Evolutionary conservation across 1,284 basidiomycete species (phyloP), one percentile per base, ranked within the genome.

Genomic region (Trichosporon sp.): DNA sequence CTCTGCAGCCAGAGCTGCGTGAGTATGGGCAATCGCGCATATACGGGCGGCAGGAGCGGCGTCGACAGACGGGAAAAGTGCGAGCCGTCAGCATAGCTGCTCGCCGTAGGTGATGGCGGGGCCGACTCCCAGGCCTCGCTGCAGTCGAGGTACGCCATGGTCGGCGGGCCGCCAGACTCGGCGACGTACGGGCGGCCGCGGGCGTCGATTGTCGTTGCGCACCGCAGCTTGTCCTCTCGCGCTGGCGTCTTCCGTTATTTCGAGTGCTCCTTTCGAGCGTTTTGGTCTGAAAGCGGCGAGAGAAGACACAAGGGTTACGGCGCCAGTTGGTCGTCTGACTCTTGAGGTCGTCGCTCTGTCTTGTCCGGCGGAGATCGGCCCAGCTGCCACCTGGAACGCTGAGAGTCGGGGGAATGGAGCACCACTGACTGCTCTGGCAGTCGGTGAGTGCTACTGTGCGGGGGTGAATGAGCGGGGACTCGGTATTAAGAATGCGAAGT

Each of bases 1-100:
- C 31, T 34, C 32, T 46, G 44, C 2, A 60, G 59, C 59, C 59
- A 60, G 3, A 60, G 59, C 32, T 34, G 59, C 21, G 59, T 52
- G 16, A 60, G 59, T 4, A 49, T 23, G 5, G 44, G 59, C 19
- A 60, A 32, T 1, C 27, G 27, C 37, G 59, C 59, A 49, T 33
- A 60, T 21, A 52, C 46, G 13, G 37, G 37, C 23, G 37, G 58
- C 14, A 60, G 46, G 21, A 54, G 49, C 4, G 49, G 49, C 16
- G 49, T 31, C 27, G 49, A 54, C 49, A 54, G 14, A 5, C 49
- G 27, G 14, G 49, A 11, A 27, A 54, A 54, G 27, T 19, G 37
- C 14, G 36, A n/a, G 9, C 29, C 58, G n/a, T 46, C 40, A 7
- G 58, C 25, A 5, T 33, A 21, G 33, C 13, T 37, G 33, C 33